Base-by-base conservation (phyloP, 768 basidiomycete genomes). In the Lactarius sanguifluus region DNA sequence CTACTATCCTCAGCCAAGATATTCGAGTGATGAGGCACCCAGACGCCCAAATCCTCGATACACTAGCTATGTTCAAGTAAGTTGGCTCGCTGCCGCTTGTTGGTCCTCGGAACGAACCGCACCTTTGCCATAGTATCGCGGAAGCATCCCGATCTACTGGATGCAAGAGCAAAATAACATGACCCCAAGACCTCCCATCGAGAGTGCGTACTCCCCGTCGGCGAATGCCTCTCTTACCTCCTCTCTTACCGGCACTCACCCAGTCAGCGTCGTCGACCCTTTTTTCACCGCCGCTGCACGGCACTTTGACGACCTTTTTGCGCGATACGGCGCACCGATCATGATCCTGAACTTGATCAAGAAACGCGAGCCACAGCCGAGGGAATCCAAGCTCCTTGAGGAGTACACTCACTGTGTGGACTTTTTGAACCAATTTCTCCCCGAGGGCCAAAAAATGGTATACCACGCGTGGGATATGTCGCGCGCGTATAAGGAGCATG, bases 381-480 rank as follows among this genome's bases (percentile, higher is more conserved):
- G 97, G 54, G 97, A 99, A 75, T 90, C 89, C 10, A 96, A 96
- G 74, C 79, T 99, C 9, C 77, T 96, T 18, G 87, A 89, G 18
- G 95, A 97, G 74, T 98, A 96, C 72, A 91, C 89, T 0, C 87
- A 95, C 74, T 99, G 97, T 73, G 89, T 98, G 20, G 76, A 83
- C 58, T 99, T 97, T 74, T 82, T 99, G 36, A 98, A 98, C 69
- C 96, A 99, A 74, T 98, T 97, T 77, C 77, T 99, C 15, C 96
- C 97, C 0, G 81, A 81, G 8, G 88, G 82, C 32, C 90, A 91
- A 78, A 88, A 88, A 78, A 93, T 99, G 86, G 81, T 88, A 16
- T 97, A 98, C 74, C 86, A 92, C 52, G 87, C 94, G 16, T 99
- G 94, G 92, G 97, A 99, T 75, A 97, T 98, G 92, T 89, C 90